These are phyloP conservation scores for Sporisorium scitamineum DNA, from an alignment of 1,284 basidiomycete species.

Conservation along the genomic window DNA sequence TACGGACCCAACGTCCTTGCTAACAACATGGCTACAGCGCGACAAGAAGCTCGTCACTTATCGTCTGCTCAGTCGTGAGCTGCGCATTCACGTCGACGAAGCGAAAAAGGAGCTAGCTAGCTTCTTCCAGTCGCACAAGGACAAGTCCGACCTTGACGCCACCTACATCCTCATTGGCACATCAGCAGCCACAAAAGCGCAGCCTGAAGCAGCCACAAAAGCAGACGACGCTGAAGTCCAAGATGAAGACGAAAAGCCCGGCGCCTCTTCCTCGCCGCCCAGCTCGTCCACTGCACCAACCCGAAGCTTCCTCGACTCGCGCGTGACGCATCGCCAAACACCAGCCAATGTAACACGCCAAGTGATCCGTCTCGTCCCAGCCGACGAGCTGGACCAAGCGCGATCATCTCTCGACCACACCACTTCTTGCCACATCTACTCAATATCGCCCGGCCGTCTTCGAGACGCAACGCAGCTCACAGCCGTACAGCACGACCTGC, in stretches of 20 bases:
- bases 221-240: constrained; percentile 3
- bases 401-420: constrained; percentile 19
- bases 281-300: constrained; percentile 18
- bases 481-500: constrained; percentile 53
- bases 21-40: constrained; percentile 50
- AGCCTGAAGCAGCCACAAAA: background rate
- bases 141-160: constrained; percentile 29
- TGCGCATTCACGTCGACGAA: constrained; percentile 53
- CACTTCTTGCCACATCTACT: constrained; percentile 53
- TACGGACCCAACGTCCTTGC: constrained; percentile 35
- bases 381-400: constrained; percentile 38
- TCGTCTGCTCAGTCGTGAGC: constrained; percentile 56
- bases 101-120: constrained; percentile 43
- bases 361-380: constrained; percentile 35
- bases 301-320: constrained; percentile 32
- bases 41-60: constrained; percentile 60
- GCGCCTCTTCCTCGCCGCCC: constrained; percentile 16
- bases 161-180: constrained; percentile 45
- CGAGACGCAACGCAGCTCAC: constrained; percentile 51
- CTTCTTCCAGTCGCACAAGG: constrained; percentile 40
- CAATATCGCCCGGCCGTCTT: constrained; percentile 43
- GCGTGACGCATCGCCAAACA: constrained; percentile 18
- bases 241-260: constrained; percentile 12
- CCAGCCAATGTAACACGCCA: constrained; percentile 12
- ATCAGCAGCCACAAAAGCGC: background rate